phyloP scores from a whole-genome alignment of 768 basidiomycete species.

The Hygrocybe punicea region DNA sequence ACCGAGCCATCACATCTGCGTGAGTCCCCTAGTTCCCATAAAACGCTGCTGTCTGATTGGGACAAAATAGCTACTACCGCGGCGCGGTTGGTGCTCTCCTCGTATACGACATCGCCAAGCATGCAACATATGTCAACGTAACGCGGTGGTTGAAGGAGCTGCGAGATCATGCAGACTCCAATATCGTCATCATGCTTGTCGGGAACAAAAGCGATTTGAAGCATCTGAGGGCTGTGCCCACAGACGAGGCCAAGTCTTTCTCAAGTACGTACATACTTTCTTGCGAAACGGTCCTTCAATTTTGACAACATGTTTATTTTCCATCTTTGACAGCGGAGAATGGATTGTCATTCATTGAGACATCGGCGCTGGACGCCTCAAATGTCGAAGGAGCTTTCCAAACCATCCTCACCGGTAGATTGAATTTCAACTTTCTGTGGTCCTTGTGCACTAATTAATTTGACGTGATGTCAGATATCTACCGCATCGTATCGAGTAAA shows the following conservation, averaged over 20 bases:
- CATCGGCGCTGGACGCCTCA: conserved; percentile 98
- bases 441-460: conserved; percentile 1
- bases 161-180: conserved; percentile 89
- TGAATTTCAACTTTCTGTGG: neutral
- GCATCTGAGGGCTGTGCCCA: conserved; percentile 92
- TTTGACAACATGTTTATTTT: conserved; percentile 2
- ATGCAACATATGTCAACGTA: conserved; percentile 91
- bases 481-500: conserved; percentile 95
- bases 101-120: conserved; percentile 93
- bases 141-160: conserved; percentile 96
- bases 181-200: conserved; percentile 93
- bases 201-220: conserved; percentile 99
- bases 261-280: conserved; percentile 52
- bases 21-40: conserved; percentile 37
- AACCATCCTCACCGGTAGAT: conserved; percentile 84
- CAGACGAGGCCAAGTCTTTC: conserved; percentile 94
- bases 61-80: conserved; percentile 78
- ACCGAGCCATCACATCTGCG: conserved; percentile 97
- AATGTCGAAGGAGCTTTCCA: conserved; percentile 99
- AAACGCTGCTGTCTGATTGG: neutral
- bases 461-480: conserved; percentile 66
- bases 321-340: conserved; percentile 67
- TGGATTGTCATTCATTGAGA: conserved; percentile 93
- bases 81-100: conserved; percentile 92
- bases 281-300: neutral